Base-by-base conservation (phyloP, 2,329 filamentous ascomycete species). In the Periconia digitata region DNA sequence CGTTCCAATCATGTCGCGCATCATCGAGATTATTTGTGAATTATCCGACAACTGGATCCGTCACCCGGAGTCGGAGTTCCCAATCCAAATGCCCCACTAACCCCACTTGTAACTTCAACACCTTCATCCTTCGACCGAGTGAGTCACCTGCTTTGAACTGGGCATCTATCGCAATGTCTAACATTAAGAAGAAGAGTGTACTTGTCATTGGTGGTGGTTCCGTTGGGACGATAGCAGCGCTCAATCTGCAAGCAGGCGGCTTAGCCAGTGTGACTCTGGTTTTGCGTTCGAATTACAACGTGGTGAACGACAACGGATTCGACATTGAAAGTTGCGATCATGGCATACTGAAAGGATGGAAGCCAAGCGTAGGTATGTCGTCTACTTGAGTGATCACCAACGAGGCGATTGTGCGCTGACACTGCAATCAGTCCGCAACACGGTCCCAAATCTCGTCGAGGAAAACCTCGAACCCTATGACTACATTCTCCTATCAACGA, bases 401-500 rank as follows among this genome's bases (percentile, higher is more conserved):
- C 17, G 10, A 16, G 18, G 18, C 6, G 16, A 41, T 13, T 6
- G n/a, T 3, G 17, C 13, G 21, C 16, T 40, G 16, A 40, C n/a
- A 29, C 8, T 8, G 6, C 24, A 3, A 15, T 37, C 8, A 77
- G 77, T 84, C 27, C 65, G 73, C 46, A 76, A 77, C 39, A 66
- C 66, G 3, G 68, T 84, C 18, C 81, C 81, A 1, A 59, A 80
- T 37, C 68, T 79, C 4, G 45, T 53, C 3, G 53, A 70, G 40
- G 64, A 70, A 32, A 34, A 21, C 10, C 45, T 72, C 6, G 46
- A 54, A 1, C 69, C 72, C 1, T 85, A 77, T 58, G 78, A 85
- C 64, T 85, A 77, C 54, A 74, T 85, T 32, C 64, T 85, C 7
- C 72, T 79, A 32, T 74, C 77, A 5, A 85, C 81, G 8, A 86